These are phyloP conservation scores for Aphanoascus verrucosus DNA, from an alignment of 2,329 filamentous ascomycete genomes.

Conservation along the genomic window DNA sequence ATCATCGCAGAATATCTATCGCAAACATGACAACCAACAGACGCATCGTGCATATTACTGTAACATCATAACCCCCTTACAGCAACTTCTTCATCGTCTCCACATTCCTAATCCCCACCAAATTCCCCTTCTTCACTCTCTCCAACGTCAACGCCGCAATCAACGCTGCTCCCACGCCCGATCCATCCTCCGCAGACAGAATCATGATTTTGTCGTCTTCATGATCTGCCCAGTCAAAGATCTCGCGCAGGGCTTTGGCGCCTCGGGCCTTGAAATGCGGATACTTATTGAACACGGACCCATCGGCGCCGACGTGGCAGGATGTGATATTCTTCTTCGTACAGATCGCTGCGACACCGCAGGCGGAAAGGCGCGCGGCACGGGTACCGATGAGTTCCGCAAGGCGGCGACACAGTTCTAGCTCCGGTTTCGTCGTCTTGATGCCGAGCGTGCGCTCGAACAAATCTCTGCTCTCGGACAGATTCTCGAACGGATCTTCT, in stretches of 20 bases:
- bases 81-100: slow-evolving; percentile 23
- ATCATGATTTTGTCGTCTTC: slow-evolving; percentile 82
- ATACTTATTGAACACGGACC: slow-evolving; percentile 98
- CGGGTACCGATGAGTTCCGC: slow-evolving; percentile 92
- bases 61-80: background rate
- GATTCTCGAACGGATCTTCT: slow-evolving; percentile 91
- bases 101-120: slow-evolving; percentile 47
- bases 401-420: slow-evolving; percentile 78
- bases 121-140: slow-evolving; percentile 49
- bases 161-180: slow-evolving; percentile 89
- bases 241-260: slow-evolving; percentile 80
- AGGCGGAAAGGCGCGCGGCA: slow-evolving; percentile 82
- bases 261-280: slow-evolving; percentile 93
- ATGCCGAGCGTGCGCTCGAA: slow-evolving; percentile 69
- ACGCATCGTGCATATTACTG: no score
- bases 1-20: background rate
- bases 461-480: slow-evolving; percentile 75
- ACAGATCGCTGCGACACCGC: slow-evolving; percentile 90
- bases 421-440: slow-evolving; percentile 60
- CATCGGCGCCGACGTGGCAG: slow-evolving; percentile 93
- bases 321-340: slow-evolving; percentile 84
- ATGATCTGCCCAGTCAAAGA: slow-evolving; percentile 83
- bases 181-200: slow-evolving; percentile 84
- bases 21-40: background rate
- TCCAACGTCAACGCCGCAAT: slow-evolving; percentile 67